Evolutionary conservation across 768 basidiomycete genomes (phyloP).

Genomic region (Rhodocollybia butyracea): DNA sequence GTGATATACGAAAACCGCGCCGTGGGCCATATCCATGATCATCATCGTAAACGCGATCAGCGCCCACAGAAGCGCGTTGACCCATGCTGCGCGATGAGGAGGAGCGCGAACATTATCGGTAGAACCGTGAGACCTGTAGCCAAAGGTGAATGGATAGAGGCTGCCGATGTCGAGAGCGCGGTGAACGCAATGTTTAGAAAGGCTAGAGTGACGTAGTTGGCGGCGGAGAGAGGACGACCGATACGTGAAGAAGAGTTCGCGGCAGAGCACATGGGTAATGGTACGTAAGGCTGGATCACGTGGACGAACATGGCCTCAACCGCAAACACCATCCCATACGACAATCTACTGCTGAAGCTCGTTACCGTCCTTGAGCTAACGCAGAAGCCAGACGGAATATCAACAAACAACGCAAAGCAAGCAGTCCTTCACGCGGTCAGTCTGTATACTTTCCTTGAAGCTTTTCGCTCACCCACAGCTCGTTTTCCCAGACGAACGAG

Average conservation of each 20-base stretch:
- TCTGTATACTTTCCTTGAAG: slow-evolving; percentile 10
- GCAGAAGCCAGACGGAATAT: slow-evolving; percentile 50
- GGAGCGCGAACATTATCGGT: too few species aligned
- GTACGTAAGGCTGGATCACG: neutral
- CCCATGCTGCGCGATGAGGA: too few species aligned
- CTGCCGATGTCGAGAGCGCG: too few species aligned
- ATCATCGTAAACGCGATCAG: too few species aligned
- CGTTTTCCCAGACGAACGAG: slow-evolving; percentile 56
- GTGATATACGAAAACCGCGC: too few species aligned
- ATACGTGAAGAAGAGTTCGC: neutral
- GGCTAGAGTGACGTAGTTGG: too few species aligned
- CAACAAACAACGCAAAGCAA: slow-evolving; percentile 60
- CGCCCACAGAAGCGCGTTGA: too few species aligned
- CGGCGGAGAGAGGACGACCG: too few species aligned
- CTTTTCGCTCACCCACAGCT: neutral
- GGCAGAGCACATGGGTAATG: neutral
- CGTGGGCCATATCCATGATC: too few species aligned
- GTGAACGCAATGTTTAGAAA: too few species aligned
- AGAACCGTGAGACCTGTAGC: too few species aligned
- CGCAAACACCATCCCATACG: slow-evolving; percentile 35
- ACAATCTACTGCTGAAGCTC: slow-evolving; percentile 57
- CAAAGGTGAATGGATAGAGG: too few species aligned
- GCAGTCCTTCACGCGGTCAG: slow-evolving; percentile 63
- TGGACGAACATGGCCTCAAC: neutral
- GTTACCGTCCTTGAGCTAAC: slow-evolving; percentile 59